A percentile compares a stretch with the other conserved stretches of the same genome.
These are phyloP conservation scores for Apiospora marii DNA, from an alignment of 2,329 filamentous ascomycete species.

Conservation along the genomic window DNA sequence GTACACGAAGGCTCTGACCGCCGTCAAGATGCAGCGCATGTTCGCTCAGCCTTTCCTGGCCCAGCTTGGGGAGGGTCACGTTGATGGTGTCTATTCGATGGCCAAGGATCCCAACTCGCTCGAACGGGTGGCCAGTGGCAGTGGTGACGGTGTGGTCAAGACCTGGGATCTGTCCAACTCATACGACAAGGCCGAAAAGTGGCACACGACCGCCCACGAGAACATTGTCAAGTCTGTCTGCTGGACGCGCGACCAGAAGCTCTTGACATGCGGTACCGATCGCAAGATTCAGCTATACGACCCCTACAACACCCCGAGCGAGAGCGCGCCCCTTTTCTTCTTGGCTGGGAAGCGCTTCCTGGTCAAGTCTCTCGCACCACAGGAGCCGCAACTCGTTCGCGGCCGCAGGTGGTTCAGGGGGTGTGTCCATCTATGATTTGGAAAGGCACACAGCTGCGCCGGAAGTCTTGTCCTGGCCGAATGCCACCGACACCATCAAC, in stretches of 20 bases:
- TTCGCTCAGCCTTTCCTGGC: slow-evolving; percentile 75
- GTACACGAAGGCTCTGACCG: slow-evolving; percentile 57
- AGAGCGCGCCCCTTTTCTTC: slow-evolving; percentile 80
- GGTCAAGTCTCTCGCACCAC: slow-evolving; percentile 86
- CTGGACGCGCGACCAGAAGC: slow-evolving; percentile 86
- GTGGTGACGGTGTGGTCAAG: slow-evolving; percentile 79
- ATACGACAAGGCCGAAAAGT: slow-evolving; percentile 75
- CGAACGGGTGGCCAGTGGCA: slow-evolving; percentile 80
- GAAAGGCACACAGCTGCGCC: slow-evolving; percentile 66
- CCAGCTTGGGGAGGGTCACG: slow-evolving; percentile 69
- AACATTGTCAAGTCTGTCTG: slow-evolving; percentile 92
- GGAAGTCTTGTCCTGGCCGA: slow-evolving; percentile 87
- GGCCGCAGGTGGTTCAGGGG: slow-evolving; percentile 71
- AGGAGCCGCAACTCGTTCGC: slow-evolving; percentile 81
- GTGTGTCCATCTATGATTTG: slow-evolving; percentile 80
- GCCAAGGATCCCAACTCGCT: slow-evolving; percentile 81
- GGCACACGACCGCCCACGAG: slow-evolving; percentile 82
- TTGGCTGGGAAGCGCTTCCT: slow-evolving; percentile 84
- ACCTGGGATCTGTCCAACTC: slow-evolving; percentile 80
- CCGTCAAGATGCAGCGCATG: slow-evolving; percentile 90
- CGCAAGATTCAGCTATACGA: slow-evolving; percentile 90
- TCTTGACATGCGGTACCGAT: slow-evolving; percentile 88
- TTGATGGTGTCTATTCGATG: slow-evolving; percentile 87
- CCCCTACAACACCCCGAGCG: slow-evolving; percentile 77
- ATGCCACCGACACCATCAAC: slow-evolving; percentile 88